Conservation (phyloP, 2,329 filamentous ascomycete genomes). For the Ampelomyces quisqualis region DNA sequence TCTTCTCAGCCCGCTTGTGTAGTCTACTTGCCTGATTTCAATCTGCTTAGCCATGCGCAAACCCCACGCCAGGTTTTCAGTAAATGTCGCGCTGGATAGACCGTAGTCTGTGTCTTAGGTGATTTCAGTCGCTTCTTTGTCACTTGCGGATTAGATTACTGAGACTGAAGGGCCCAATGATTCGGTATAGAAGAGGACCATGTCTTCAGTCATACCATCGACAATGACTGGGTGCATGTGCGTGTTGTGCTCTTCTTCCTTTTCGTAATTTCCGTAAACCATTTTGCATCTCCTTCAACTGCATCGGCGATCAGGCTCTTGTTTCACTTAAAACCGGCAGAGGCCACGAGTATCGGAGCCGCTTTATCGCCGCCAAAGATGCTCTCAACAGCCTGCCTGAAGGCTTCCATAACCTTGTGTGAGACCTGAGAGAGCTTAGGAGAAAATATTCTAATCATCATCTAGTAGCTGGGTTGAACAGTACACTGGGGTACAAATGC, state of each 20-base stretch:
- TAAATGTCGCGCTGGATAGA: conserved; percentile 70
- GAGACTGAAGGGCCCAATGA: conserved; percentile 76
- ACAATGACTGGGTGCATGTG: conserved; percentile 67
- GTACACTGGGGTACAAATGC: too few relatives aligned
- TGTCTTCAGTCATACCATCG: conserved; percentile 64
- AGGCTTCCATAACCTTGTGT: conserved; percentile 53
- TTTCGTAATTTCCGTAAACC: conserved; percentile 51
- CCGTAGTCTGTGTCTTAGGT: conserved; percentile 85
- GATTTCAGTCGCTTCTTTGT: conserved; percentile 70
- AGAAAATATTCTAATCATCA: too few relatives aligned
- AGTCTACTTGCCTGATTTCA: conserved; percentile 56
- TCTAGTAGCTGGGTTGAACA: too few relatives aligned
- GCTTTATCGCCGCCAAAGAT: conserved; percentile 51
- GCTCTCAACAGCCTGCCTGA: conserved; percentile 50
- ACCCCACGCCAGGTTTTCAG: conserved; percentile 59
- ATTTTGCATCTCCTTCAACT: conserved; percentile 60
- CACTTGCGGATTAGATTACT: conserved; percentile 63
- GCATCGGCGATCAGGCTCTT: conserved; percentile 57
- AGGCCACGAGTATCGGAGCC: conserved; percentile 48
- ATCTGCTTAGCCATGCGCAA: conserved; percentile 48
- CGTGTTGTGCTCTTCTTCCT: conserved; percentile 41
- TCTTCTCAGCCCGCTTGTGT: background rate
- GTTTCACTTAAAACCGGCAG: conserved; percentile 55
- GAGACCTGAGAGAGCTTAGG: too few relatives aligned
- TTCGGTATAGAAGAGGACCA: conserved; percentile 75